Evolutionary conservation across 164 flowering plant genomes (phyloP).

Genomic region (Vitis rotundifolia): DNA sequence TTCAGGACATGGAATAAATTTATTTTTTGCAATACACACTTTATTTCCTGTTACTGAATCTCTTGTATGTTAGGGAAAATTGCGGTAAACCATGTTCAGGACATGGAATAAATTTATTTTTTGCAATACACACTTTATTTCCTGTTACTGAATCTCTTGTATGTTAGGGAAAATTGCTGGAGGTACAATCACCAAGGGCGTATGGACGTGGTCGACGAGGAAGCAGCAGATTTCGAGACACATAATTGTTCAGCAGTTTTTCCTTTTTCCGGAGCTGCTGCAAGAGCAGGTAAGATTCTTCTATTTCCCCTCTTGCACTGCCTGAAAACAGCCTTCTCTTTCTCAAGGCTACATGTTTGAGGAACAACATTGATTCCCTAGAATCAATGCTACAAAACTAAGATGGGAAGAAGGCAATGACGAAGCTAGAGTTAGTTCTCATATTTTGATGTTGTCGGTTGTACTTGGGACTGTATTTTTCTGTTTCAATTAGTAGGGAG

Average conservation of each 20-base stretch:
- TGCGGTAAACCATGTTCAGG: no score
- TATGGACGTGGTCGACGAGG: conserved; percentile 50
- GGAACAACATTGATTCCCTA: no score
- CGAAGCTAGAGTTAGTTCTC: no score
- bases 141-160: background rate
- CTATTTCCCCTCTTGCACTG: no score
- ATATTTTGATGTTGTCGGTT: no score
- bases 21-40: background rate
- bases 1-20: conserved; percentile 13
- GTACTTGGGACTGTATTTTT: no score
- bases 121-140: background rate
- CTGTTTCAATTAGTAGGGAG: no score
- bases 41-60: background rate
- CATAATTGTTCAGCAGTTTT: background rate
- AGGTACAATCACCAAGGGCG: conserved; percentile 19
- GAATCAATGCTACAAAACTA: no score
- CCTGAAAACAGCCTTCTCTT: background rate
- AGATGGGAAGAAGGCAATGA: no score
- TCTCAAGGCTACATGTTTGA: background rate
- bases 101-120: conserved; percentile 7
- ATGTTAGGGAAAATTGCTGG: conserved; percentile 30
- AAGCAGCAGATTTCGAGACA: conserved; percentile 33
- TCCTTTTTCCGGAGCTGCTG: background rate
- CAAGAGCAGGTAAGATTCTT: background rate
- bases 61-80: conserved; percentile 3